phyloP scores from a whole-genome alignment of 2,329 filamentous ascomycete genomes.

The Peltaster fructicola region DNA sequence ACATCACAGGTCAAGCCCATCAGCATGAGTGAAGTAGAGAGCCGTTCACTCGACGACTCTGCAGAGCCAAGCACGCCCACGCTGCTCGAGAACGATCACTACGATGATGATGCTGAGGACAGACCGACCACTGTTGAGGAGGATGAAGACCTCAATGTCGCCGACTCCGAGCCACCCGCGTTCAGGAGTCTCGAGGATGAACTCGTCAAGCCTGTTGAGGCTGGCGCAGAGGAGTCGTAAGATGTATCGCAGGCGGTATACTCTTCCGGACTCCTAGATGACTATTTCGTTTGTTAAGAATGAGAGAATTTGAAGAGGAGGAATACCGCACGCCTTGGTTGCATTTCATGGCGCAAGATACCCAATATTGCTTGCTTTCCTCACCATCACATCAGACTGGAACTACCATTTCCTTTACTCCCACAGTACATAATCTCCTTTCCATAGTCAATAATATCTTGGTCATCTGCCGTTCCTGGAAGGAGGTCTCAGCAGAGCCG shows the following conservation, averaged over 20 bases:
- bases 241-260: too few species aligned
- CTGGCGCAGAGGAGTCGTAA: constrained; percentile 5
- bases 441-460: too few species aligned
- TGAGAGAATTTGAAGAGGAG: too few species aligned
- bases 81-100: constrained; percentile 33
- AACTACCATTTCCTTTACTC: too few species aligned
- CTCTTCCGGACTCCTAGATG: constrained; percentile 1
- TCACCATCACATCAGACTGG: too few species aligned
- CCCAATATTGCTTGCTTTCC: constrained; percentile 5
- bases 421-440: too few species aligned
- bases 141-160: constrained; percentile 11
- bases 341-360: constrained; percentile 7
- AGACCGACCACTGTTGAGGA: too few species aligned
- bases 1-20: background rate
- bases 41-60: too few species aligned
- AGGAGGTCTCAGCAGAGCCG: too few species aligned
- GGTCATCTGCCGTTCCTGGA: too few species aligned
- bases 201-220: constrained; percentile 5
- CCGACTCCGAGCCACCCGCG: constrained; percentile 9
- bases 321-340: too few species aligned
- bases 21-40: too few species aligned
- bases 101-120: constrained; percentile 23
- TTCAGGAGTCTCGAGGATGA: constrained; percentile 15
- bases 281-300: constrained; percentile 2
- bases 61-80: constrained; percentile 25